Conservation (phyloP, 2,329 filamentous ascomycete genomes). For the Didymella segeticola region DNA sequence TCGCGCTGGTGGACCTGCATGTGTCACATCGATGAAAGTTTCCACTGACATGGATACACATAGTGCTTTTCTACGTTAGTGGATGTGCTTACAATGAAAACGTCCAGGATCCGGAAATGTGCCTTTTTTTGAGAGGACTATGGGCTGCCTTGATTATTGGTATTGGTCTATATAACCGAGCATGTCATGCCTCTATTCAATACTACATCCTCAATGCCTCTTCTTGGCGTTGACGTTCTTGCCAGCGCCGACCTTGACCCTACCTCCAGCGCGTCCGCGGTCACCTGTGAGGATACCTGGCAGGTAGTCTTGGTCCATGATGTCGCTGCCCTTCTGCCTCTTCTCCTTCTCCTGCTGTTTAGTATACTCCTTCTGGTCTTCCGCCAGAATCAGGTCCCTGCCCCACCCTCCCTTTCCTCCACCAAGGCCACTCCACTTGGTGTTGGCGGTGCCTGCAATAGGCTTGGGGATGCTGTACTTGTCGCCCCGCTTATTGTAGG, state of each 20-base stretch:
- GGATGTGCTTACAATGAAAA: too few species aligned
- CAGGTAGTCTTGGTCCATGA: slow-evolving; percentile 95
- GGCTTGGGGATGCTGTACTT: slow-evolving; percentile 94
- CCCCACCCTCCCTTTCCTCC: slow-evolving; percentile 92
- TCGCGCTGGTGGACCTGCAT: neutral
- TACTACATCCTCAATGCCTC: slow-evolving; percentile 50
- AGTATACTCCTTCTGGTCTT: slow-evolving; percentile 94
- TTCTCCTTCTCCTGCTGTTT: slow-evolving; percentile 68
- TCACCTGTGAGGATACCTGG: slow-evolving; percentile 85
- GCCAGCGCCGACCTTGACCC: slow-evolving; percentile 82
- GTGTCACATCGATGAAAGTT: too few species aligned
- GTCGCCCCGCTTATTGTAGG: slow-evolving; percentile 94
- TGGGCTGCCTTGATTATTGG: neutral
- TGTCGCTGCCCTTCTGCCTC: slow-evolving; percentile 73
- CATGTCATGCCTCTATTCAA: too few species aligned
- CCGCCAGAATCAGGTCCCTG: slow-evolving; percentile 79
- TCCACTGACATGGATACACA: too few species aligned
- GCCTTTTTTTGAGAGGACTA: too few species aligned
- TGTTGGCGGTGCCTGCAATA: slow-evolving; percentile 78
- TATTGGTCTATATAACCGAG: neutral
- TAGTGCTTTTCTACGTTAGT: too few species aligned
- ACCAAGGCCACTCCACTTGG: slow-evolving; percentile 69
- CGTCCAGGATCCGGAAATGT: too few species aligned
- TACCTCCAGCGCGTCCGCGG: slow-evolving; percentile 68
- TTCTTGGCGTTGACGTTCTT: slow-evolving; percentile 83